phyloP scores from a whole-genome alignment of 495 filamentous ascomycete genomes.

The Ascodesmis nigricans region DNA sequence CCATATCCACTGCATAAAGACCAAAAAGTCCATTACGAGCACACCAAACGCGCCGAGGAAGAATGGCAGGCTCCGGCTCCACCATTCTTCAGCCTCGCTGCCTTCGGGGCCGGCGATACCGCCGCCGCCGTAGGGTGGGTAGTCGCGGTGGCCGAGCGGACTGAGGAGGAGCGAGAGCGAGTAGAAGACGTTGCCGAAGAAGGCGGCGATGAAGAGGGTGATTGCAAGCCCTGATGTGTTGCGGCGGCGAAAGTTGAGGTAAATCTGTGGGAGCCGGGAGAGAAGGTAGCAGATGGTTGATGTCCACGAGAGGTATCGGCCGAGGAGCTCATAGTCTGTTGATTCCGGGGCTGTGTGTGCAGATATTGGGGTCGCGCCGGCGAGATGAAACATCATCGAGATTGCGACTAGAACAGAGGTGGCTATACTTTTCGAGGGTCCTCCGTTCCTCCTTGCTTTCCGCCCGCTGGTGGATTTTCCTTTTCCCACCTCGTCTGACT shows the following conservation, averaged over 20 bases:
- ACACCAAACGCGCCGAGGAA: conserved; percentile 53
- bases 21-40: conserved; percentile 38
- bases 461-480: too few relatives aligned
- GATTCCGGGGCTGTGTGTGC: conserved; percentile 24
- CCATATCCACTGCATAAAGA: conserved; percentile 42
- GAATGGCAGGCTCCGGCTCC: conserved; percentile 38
- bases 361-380: conserved; percentile 12
- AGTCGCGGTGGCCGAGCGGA: conserved; percentile 42
- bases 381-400: conserved; percentile 11
- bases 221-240: conserved; percentile 51
- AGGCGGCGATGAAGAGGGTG: conserved; percentile 46
- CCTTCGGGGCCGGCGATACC: conserved; percentile 44
- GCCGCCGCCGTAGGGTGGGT: conserved; percentile 38
- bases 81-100: conserved; percentile 35
- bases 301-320: conserved; percentile 41
- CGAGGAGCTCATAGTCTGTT: too few relatives aligned
- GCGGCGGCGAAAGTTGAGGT: conserved; percentile 42
- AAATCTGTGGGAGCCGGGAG: conserved; percentile 49
- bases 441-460: too few relatives aligned
- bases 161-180: conserved; percentile 42
- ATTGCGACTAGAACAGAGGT: conserved; percentile 12
- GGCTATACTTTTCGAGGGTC: too few relatives aligned
- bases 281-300: conserved; percentile 44
- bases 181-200: conserved; percentile 54
- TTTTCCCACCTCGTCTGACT: conserved; percentile 10